Percentiles rank a stretch among this genome's conserved stretches.
phyloP scores from a whole-genome alignment of 2,329 filamentous ascomycete species.

The Capronia coronata region DNA sequence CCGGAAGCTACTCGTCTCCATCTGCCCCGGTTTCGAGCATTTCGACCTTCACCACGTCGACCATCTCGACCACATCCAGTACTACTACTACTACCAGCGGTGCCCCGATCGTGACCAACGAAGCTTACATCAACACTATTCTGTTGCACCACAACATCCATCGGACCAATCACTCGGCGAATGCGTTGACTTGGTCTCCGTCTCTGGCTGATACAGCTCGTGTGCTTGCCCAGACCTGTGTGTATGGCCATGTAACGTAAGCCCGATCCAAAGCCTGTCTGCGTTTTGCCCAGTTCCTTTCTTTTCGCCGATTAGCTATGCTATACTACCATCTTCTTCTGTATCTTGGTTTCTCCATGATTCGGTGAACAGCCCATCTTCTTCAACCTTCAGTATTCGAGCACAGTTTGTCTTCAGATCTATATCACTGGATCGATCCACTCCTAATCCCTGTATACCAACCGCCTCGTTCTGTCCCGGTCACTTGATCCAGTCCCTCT shows the following conservation, averaged over 20 bases:
- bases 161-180: slow-evolving; percentile 71
- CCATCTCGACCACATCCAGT: slow-evolving; percentile 3
- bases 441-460: too few relatives aligned
- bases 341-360: too few relatives aligned
- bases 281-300: too few relatives aligned
- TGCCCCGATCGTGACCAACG: slow-evolving; percentile 14
- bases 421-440: too few relatives aligned
- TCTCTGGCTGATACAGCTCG: slow-evolving; percentile 58
- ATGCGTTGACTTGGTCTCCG: slow-evolving; percentile 58
- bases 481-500: too few relatives aligned
- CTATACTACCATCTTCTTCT: too few relatives aligned
- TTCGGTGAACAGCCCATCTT: too few relatives aligned
- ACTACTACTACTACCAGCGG: slow-evolving; percentile 4
- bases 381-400: too few relatives aligned
- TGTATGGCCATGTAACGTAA: slow-evolving; percentile 71
- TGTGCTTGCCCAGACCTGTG: slow-evolving; percentile 58
- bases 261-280: slow-evolving; percentile 28
- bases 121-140: slow-evolving; percentile 26
- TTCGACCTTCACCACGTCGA: slow-evolving; percentile 3
- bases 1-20: neutral
- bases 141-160: slow-evolving; percentile 77
- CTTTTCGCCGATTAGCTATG: too few relatives aligned
- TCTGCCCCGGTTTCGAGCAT: neutral
- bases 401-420: too few relatives aligned
- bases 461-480: too few relatives aligned